Base-by-base conservation (phyloP, 768 basidiomycete genomes). In the Kwoniella mangroviensis region DNA sequence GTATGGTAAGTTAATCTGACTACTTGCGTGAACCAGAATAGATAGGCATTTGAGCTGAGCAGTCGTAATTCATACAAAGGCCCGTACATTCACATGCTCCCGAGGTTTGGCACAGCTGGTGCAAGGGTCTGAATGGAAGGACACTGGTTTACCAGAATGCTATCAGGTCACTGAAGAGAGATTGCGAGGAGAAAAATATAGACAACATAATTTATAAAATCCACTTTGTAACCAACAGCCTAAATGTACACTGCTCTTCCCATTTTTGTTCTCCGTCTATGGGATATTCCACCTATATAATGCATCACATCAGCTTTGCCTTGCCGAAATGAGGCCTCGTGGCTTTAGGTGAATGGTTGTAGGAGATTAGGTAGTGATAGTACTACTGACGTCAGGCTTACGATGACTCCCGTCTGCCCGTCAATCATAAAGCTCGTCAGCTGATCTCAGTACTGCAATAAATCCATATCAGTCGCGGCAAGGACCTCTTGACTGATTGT, bases 61-160 rank as follows among this genome's bases (percentile, higher is more conserved):
- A 22, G 2, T 52, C 10, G 15, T 21, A n/a, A 11, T 28, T n/a
- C 42, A 19, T 13, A 7, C 34, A n/a, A 41, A 64, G 78, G 78
- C 78, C 13, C 66, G 78, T 17, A 79, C 76, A 59, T 77, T 77
- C 67, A 62, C 69, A 9, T 77, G 76, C 60, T 76, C 76, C 0
- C 73, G 75, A n/a, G 66, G 70, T 13, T 59, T 77, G 21, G 78
- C 75, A 4, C 34, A 56, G 26, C 57, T 73, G 41, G 71, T 79
- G 19, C 57, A 68, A 53, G 65, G 66, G 11, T 73, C 69, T 13
- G 22, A 40, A 22, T 79, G 71, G 75, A 24, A 21, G 28, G 73
- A 72, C 6, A 53, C 68, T 19, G 72, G 62, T 6, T 58, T 79
- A 53, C 78, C 78, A 6, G 62, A 68, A 7, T 65, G 71, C 26